Percentiles rank a stretch among this genome's conserved stretches.
These are phyloP conservation scores for Pseudotsuga menziesii DNA, from an alignment of 75 land plant genomes.

Conservation along the genomic window DNA sequence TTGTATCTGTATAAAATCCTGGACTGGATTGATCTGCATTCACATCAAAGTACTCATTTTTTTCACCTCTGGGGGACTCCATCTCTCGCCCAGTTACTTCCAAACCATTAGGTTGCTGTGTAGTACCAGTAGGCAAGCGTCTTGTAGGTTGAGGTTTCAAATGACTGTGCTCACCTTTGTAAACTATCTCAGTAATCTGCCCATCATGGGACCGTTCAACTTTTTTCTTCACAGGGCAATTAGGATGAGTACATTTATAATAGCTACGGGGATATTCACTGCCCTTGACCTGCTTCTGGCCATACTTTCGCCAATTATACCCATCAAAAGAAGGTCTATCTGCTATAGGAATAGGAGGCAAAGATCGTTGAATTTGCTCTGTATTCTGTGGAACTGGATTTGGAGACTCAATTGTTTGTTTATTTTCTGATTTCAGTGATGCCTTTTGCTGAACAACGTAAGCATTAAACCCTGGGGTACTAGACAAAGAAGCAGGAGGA, in stretches of 20 bases:
- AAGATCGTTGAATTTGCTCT: conserved; percentile 11
- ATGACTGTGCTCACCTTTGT: conserved; percentile 69
- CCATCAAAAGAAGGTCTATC: conserved; percentile 55
- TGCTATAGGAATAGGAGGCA: conserved; percentile 17
- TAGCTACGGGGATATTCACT: conserved; percentile 72
- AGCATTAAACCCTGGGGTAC: neutral
- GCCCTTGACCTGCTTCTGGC: conserved; percentile 84
- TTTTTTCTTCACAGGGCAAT: conserved; percentile 65
- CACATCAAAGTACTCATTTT: conserved; percentile 3
- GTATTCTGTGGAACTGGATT: conserved; percentile 8
- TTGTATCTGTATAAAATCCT: neutral
- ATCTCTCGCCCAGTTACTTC: neutral
- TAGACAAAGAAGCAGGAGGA: neutral
- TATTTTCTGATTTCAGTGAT: conserved; percentile 2
- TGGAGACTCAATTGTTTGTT: neutral
- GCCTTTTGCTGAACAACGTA: neutral
- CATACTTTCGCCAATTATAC: conserved; percentile 85
- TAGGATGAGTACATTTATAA: conserved; percentile 61
- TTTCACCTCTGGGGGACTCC: conserved; percentile 1
- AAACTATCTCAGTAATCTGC: conserved; percentile 48
- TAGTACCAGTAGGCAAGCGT: conserved; percentile 1
- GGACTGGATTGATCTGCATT: conserved; percentile 7
- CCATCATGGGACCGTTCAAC: conserved; percentile 45
- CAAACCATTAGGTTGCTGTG: neutral
- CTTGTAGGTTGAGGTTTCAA: conserved; percentile 59